phyloP scores from a whole-genome alignment of 306 rosid genomes.

The Phaseolus lunatus region DNA sequence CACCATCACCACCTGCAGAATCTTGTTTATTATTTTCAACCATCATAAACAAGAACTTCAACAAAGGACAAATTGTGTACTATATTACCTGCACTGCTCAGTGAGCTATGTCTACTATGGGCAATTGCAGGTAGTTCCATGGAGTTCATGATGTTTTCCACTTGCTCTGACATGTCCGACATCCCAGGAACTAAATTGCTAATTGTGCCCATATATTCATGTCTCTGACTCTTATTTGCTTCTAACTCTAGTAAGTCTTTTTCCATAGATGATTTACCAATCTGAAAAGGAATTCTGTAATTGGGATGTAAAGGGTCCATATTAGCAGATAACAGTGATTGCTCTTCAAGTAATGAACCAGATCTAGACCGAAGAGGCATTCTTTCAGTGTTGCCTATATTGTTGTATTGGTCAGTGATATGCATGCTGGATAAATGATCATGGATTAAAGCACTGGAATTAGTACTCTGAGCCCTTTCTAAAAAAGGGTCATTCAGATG shows the following conservation, averaged over 20 bases:
- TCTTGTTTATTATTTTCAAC: conserved; percentile 29
- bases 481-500: conserved; percentile 51
- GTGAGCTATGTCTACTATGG: conserved; percentile 72
- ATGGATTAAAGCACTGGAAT: conserved; percentile 54
- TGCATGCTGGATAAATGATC: conserved; percentile 53
- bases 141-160: conserved; percentile 50
- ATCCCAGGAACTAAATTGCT: conserved; percentile 54
- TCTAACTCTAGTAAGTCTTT: conserved; percentile 60
- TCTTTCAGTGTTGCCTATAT: conserved; percentile 54
- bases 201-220: conserved; percentile 51
- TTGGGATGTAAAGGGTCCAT: conserved; percentile 54
- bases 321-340: conserved; percentile 48
- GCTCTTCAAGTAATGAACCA: conserved; percentile 59
- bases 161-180: conserved; percentile 57
- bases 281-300: conserved; percentile 55
- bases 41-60: conserved; percentile 25
- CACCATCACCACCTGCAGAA: conserved; percentile 69
- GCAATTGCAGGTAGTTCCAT: conserved; percentile 57
- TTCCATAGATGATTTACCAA: conserved; percentile 55
- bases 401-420: conserved; percentile 55
- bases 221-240: conserved; percentile 55
- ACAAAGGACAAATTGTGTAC: conserved; percentile 5
- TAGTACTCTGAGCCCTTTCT: conserved; percentile 53
- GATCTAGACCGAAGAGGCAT: conserved; percentile 57
- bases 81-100: conserved; percentile 68